Conservation (phyloP, 2,329 filamentous ascomycete species). For the Neoscytalidium dimidiatum region DNA sequence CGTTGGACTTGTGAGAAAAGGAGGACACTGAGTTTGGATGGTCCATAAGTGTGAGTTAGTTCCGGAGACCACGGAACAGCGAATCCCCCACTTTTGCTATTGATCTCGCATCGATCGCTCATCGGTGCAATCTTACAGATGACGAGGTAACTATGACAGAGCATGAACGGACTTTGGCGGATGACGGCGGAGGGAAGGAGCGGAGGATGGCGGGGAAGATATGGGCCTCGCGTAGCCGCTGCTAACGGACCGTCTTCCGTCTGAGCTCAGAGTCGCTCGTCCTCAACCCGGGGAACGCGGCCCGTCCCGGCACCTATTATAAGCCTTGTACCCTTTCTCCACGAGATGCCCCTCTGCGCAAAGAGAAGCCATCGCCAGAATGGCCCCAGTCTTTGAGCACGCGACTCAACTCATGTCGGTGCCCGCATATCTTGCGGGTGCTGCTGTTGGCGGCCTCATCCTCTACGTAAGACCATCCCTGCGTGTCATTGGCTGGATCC, state of each 20-base stretch:
- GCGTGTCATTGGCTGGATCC: not conserved
- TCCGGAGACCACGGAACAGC: too few relatives aligned
- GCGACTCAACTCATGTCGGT: not conserved
- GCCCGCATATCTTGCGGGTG: not conserved
- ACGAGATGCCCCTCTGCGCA: not conserved
- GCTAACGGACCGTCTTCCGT: conserved; percentile 9
- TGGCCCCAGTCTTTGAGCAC: not conserved
- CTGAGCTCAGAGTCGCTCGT: not conserved
- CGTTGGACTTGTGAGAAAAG: too few relatives aligned
- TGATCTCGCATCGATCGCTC: not conserved
- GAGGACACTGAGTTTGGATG: too few relatives aligned
- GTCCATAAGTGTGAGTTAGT: too few relatives aligned
- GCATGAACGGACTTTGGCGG: not conserved
- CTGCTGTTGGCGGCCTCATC: not conserved
- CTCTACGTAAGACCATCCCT: not conserved
- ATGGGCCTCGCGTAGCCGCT: conserved; percentile 1
- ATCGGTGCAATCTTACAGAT: not conserved
- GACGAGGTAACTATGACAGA: not conserved
- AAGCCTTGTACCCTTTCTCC: not conserved
- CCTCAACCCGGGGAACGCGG: conserved; percentile 5
- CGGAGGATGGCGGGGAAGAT: not conserved
- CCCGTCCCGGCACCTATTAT: not conserved
- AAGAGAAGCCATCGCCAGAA: not conserved
- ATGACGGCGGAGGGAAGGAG: not conserved
- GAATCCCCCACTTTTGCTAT: not conserved